Evolutionary conservation across 2,329 filamentous ascomycete species (phyloP), one percentile per base, ranked within the genome.

Genomic region (Phaeosphaeriaceae sp.): DNA sequence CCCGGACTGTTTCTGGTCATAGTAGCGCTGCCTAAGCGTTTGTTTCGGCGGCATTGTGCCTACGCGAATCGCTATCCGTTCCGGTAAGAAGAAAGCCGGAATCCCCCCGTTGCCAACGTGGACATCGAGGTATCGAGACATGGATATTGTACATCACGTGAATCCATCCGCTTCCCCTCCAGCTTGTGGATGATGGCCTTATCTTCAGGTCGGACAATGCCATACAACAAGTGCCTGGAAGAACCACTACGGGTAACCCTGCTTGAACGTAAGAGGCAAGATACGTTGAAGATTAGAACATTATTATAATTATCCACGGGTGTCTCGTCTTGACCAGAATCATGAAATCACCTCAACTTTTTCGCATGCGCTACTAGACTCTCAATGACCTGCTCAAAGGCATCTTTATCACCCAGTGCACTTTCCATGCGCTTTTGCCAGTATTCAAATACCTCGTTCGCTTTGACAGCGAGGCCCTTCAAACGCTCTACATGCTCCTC

Each of bases 381-480:
- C 80, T 97, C 94, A 84, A 98, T 97, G 17, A 98, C 94, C 0
- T 93, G 93, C 76, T 98, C 94, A 76, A 97, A 95, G 2, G 93
- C 92, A 75, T 97, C 94, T 68, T 95, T 90, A 74, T 98, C 94
- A 43, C 92, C 92, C 64, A 97, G 82, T 70, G 94, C 92, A 68
- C 93, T 93, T 74, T 97, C 94, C 54, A 91, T 90, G 69, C 89
- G 84, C 81, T 92, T 91, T 68, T 92, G 86, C 94, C 94, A 98
- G 75, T 94, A 97, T 65, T 93, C 91, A 53, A 97, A 82, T 42
- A 94, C 88, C 59, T 92, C 87, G 55, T 89, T 91, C 3, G 93
- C 92, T 22, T 86, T 84, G n/a, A 82, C 83, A 60, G 92, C 88
- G 78, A 94, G 83, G 11, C 84, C 86, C 72, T 92, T 85, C 8